Base-by-base conservation (phyloP, 2,329 filamentous ascomycete genomes). In the Colletotrichum sidae region DNA sequence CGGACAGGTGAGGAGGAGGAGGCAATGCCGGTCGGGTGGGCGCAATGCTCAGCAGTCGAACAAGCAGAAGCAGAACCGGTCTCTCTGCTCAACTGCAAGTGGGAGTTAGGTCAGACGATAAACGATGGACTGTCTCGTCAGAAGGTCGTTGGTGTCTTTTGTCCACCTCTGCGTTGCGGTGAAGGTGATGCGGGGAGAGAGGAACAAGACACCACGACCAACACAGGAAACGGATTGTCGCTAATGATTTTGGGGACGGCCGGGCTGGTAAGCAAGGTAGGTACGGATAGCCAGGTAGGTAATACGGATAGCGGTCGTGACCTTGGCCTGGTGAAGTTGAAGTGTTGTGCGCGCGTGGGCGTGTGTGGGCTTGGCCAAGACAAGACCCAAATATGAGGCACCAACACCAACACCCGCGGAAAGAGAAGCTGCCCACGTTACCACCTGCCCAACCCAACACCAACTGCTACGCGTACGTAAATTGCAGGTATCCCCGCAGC, bases 381-480 rank as follows among this genome's bases (percentile, higher is more conserved):
- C 38, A 57, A 33, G 61, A 34, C 38, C 61, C 55, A 61, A 55
- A 52, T 51, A 37, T 46, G 51, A 65, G 62, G 62, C 62, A 62
- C 57, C 62, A 62, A 65, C 62, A n/a, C n/a, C 8, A 46, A 11
- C 13, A 33, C 15, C 6, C 7, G 3, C 37, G 57, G 37, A 54
- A 34, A 11, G 50, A 17, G 49, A 51, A 52, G 8, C 51, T 25
- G 47, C 39, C 42, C 47, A 51, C 37, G 47, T 38, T 46, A 49
- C 44, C 37, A 50, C 17, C 37, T 50, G 17, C 55, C 25, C 12
- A 13, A 37, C 25, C 33, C 8, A 15, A 50, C 45, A 8, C 15
- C n/a, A 50, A 10, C 13, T 45, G 25, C 45, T 25, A 47, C 45
- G 15, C 10, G 33, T 17, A 2, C 17, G 33, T 6, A 25, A 47